These are phyloP conservation scores for Microascus cirrosus DNA, from an alignment of 2,329 filamentous ascomycete species.

Conservation along the genomic window DNA sequence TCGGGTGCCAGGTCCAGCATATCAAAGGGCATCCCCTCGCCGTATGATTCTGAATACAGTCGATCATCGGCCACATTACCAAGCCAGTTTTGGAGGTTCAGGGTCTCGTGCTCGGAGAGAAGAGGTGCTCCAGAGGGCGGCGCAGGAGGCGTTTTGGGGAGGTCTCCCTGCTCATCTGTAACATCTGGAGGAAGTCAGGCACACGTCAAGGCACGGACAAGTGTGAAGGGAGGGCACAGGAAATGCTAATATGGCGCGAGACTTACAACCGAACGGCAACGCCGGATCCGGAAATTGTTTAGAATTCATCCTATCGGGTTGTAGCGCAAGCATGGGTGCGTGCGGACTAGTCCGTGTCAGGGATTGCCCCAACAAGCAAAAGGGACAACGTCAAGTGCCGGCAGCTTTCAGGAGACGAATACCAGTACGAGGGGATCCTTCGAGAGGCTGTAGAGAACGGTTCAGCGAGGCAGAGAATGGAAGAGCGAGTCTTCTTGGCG, in stretches of 20 bases:
- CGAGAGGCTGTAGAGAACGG: too few relatives aligned
- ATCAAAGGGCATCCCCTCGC: constrained; percentile 36
- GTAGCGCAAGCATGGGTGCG: constrained; percentile 47
- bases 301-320: constrained; percentile 48
- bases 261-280: constrained; percentile 58
- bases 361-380: neutral
- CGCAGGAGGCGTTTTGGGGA: constrained; percentile 38
- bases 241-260: neutral
- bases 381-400: neutral
- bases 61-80: constrained; percentile 39
- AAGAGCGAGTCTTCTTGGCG: too few relatives aligned
- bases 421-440: neutral
- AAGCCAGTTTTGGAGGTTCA: constrained; percentile 47
- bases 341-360: neutral
- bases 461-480: neutral
- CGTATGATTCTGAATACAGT: constrained; percentile 36
- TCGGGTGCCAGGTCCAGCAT: constrained; percentile 47
- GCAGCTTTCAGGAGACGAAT: neutral
- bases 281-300: constrained; percentile 34
- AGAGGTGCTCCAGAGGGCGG: constrained; percentile 54
- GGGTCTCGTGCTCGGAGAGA: constrained; percentile 50
- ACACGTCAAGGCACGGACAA: too few relatives aligned
- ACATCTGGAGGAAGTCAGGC: constrained; percentile 22
- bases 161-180: neutral
- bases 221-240: neutral